These are phyloP conservation scores for Chrysoporthe cubensis DNA, from an alignment of 2,329 filamentous ascomycete species.

Conservation along the genomic window DNA sequence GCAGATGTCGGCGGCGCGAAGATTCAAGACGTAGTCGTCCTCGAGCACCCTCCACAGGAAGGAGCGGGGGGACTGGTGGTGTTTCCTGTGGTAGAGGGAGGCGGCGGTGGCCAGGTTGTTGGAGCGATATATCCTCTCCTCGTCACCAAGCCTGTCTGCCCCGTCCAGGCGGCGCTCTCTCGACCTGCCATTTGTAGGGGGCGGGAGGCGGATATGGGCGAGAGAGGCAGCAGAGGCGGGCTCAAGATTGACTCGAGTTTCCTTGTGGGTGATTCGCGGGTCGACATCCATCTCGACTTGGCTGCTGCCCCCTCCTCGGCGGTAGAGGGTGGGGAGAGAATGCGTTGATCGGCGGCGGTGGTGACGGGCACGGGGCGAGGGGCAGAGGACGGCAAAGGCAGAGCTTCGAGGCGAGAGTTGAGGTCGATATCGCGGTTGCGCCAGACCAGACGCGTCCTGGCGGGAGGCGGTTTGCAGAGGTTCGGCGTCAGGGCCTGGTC, in stretches of 20 bases:
- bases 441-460: slow-evolving; percentile 21
- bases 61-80: slow-evolving; percentile 75
- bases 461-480: not conserved
- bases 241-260: slow-evolving; percentile 84
- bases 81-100: slow-evolving; percentile 81
- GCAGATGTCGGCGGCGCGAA: slow-evolving; percentile 81
- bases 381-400: not conserved
- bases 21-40: slow-evolving; percentile 76
- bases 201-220: slow-evolving; percentile 71
- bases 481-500: not conserved
- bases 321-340: not conserved
- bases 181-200: slow-evolving; percentile 37
- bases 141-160: slow-evolving; percentile 54
- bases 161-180: slow-evolving; percentile 42
- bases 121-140: slow-evolving; percentile 74
- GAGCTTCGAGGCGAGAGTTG: slow-evolving; percentile 3
- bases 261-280: slow-evolving; percentile 76
- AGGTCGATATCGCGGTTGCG: slow-evolving; percentile 19
- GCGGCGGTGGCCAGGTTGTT: slow-evolving; percentile 77
- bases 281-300: slow-evolving; percentile 66
- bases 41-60: slow-evolving; percentile 92
- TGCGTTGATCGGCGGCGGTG: not conserved
- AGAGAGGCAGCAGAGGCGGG: slow-evolving; percentile 69
- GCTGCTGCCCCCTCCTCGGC: slow-evolving; percentile 24
- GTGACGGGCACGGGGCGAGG: not conserved